Base-by-base conservation (phyloP, 139 green algal species). In the Auxenochlorella protothecoides region DNA sequence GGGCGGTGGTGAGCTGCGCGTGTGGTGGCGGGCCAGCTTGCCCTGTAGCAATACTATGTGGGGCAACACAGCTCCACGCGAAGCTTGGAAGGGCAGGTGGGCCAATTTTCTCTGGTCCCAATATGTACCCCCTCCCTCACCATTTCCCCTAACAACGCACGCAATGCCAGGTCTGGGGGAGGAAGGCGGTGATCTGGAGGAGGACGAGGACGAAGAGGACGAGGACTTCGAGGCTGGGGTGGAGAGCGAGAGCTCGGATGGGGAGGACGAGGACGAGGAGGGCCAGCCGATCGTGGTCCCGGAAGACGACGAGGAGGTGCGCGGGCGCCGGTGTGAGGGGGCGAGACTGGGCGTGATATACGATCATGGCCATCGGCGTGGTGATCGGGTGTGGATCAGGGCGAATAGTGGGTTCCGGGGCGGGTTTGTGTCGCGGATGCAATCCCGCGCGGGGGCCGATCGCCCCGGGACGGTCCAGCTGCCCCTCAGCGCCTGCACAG, bases 181-280 rank as follows among this genome's bases (percentile, higher is more conserved):
- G 27, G 27, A 44, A 44, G 27, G 27, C 27, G 27, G 27, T 44
- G 27, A 44, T 44, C 27, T 44, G 27, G 66, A 53, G 12, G 67
- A 56, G 5, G 83, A 85, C 57, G 72, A 79, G 4, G 80, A 84
- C 64, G 83, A 89, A 15, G 79, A 87, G 54, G 82, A 89, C 57
- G 82, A 76, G 53, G 83, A 85, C 75, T 88, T 86, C 78, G 74
- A 76, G 27, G 80, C 65, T 11, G 64, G 59, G 4, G 61, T 5
- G 59, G 62, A 68, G 14, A 77, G 57, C 57, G 57, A 62, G 57
- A 71, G 55, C 54, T 15, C 65, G 65, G 55, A 76, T 57, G 63
- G 71, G 77, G 59, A 82, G 77, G 8, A 5, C 55, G 15, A 71
- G 69, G 44, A 66, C 54, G 27, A 44, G 27, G 27, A 44, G 27